phyloP scores from a whole-genome alignment of 176 grass and related monocot species.

The Oryza australiensis region DNA sequence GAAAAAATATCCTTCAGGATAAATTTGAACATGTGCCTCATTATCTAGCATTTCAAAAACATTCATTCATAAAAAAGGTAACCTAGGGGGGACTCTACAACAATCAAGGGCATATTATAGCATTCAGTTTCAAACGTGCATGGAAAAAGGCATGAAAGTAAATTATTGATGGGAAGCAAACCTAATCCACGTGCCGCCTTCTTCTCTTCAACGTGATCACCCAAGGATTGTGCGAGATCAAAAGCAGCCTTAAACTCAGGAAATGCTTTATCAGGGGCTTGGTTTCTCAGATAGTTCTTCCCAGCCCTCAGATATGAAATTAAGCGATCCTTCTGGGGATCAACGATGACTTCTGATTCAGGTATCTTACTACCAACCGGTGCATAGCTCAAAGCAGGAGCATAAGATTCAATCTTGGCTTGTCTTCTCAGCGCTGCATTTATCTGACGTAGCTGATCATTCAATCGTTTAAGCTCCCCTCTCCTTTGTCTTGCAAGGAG shows the following conservation, averaged over 20 bases:
- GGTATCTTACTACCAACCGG: conserved; percentile 68
- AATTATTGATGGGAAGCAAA: conserved; percentile 31
- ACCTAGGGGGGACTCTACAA: not conserved
- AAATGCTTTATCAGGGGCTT: conserved; percentile 74
- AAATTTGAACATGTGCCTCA: not conserved
- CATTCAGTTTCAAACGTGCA: not conserved
- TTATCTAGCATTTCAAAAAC: not conserved
- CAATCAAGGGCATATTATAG: not conserved
- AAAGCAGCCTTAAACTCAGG: conserved; percentile 81
- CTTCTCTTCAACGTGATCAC: conserved; percentile 94
- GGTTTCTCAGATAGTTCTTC: conserved; percentile 88
- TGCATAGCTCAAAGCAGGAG: conserved; percentile 91
- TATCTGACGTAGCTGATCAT: conserved; percentile 93
- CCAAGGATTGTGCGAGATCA: conserved; percentile 69
- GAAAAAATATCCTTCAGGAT: not conserved
- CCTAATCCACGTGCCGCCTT: conserved; percentile 94
- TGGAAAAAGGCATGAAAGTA: not conserved
- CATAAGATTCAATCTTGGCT: conserved; percentile 98
- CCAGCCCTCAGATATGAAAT: conserved; percentile 74
- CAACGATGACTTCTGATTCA: conserved; percentile 86
- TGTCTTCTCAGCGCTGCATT: conserved; percentile 94
- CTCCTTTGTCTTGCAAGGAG: conserved; percentile 90
- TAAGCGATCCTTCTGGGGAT: conserved; percentile 78
- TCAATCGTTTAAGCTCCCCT: conserved; percentile 79
- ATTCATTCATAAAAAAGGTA: not conserved